Conservation (phyloP, 75 land plant genomes). For the Pinus tabuliformis region DNA sequence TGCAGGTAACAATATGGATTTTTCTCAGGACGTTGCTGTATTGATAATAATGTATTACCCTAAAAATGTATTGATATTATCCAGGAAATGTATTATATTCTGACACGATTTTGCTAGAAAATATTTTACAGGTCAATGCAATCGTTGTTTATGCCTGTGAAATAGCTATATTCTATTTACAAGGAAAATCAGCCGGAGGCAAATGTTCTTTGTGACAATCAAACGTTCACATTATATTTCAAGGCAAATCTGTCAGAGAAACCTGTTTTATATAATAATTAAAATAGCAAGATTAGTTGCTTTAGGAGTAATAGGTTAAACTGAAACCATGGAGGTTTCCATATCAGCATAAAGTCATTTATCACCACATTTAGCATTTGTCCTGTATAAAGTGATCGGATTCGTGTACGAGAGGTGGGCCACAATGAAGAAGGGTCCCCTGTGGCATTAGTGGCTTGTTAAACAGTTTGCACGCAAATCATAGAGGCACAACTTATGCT, state of each 20-base stretch:
- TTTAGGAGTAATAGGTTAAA: neutral
- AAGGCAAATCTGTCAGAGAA: neutral
- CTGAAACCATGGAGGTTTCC: neutral
- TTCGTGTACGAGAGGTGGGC: too few species aligned
- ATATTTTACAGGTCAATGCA: neutral
- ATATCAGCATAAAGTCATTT: too few species aligned
- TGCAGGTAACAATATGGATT: neutral
- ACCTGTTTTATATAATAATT: neutral
- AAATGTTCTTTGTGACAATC: neutral
- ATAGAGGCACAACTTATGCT: too few species aligned
- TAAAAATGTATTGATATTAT: neutral
- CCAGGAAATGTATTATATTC: neutral
- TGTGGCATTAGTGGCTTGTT: too few species aligned
- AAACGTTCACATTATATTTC: neutral
- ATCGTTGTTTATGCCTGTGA: neutral
- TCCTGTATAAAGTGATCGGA: too few species aligned
- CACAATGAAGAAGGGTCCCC: too few species aligned
- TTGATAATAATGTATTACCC: too few species aligned
- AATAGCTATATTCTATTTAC: neutral
- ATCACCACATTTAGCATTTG: too few species aligned
- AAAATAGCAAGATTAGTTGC: neutral
- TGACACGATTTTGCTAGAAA: neutral
- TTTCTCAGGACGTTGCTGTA: neutral
- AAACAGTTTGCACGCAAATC: too few species aligned
- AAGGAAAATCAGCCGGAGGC: neutral